Evolutionary conservation across 768 basidiomycete species (phyloP), one percentile per base, ranked within the genome.

Genomic region (Stropharia rugosoannulata): DNA sequence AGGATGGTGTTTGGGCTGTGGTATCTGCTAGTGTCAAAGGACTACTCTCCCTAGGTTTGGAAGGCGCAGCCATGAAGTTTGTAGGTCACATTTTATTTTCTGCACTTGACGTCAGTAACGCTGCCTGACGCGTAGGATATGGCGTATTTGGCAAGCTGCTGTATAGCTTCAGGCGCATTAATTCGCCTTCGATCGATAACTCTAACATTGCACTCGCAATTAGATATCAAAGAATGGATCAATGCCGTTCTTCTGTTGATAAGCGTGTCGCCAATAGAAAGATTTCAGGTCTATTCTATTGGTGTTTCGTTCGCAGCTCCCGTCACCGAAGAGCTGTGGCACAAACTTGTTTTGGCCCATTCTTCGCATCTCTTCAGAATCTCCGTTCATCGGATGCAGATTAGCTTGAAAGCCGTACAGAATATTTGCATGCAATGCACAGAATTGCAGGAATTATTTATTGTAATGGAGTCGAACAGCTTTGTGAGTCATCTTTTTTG

Each of bases 321-420:
- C 0, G 70, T 78, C 15, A 71, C 74, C 6, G 75, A 81, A 22
- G 65, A 67, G 4, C 81, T 91, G 51, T 86, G 85, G 77, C 59
- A 59, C 9, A 63, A 69, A 3, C 66, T 93, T 3, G 73, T 87
- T 10, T 39, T 65, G 2, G 64, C 63, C 8, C 90, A 91, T 52
- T 79, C 80, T 0, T 60, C 64, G 13, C 75, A 77, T 13, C 74
- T 93, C 5, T 72, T 64, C 25, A 73, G 78, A 10, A 80, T 92
- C 58, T 85, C 85, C 11, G 76, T 90, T 2, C 82, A 90, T 62
- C 76, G 86, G 25, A 83, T 88, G 76, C 70, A 75, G 3, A 77
- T 90, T 53, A 73, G 74, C 59, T 64, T 83, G 18, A 67, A 69
- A 10, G 73, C 78, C 0, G 71, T 93, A 32, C 66, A 70, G 16